Conservation (phyloP, 1,139 yeast species). For the Scheffersomyces lignicola region DNA sequence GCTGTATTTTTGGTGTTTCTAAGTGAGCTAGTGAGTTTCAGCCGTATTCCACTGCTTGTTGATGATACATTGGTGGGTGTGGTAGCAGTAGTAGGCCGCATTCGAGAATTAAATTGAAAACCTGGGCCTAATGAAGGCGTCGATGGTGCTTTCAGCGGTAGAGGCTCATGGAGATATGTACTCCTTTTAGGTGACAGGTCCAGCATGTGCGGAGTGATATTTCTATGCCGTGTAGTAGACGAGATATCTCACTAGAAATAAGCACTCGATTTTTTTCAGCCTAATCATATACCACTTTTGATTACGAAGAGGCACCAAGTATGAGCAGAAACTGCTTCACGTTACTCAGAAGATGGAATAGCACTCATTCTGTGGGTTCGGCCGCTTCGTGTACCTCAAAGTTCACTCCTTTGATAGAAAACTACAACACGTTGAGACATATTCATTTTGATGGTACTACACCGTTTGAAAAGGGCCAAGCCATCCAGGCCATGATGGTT, state of each 20-base stretch:
- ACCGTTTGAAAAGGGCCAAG: constrained; percentile 58
- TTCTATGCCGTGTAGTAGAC: no score
- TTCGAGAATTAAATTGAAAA: not conserved
- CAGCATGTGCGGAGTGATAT: constrained; percentile 1
- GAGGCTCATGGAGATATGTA: not conserved
- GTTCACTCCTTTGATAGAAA: constrained; percentile 34
- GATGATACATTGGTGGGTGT: constrained; percentile 3
- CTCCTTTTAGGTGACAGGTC: not conserved
- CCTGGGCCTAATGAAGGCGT: not conserved
- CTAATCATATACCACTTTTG: no score
- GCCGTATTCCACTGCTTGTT: not conserved
- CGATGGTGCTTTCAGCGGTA: not conserved
- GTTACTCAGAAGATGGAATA: constrained; percentile 9
- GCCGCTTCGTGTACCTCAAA: constrained; percentile 12
- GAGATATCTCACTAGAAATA: no score
- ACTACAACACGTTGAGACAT: constrained; percentile 52
- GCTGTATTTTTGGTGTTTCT: not conserved
- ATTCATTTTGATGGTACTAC: constrained; percentile 59
- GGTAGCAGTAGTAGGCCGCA: constrained; percentile 1
- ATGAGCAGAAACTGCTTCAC: no score
- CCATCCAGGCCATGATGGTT: constrained; percentile 62
- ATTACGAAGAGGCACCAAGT: no score
- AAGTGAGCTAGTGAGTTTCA: not conserved
- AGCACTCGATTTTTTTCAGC: no score
- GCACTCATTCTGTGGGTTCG: not conserved